Conservation (phyloP, 129 eudicot species). For the Ambrosia artemisiifolia region DNA sequence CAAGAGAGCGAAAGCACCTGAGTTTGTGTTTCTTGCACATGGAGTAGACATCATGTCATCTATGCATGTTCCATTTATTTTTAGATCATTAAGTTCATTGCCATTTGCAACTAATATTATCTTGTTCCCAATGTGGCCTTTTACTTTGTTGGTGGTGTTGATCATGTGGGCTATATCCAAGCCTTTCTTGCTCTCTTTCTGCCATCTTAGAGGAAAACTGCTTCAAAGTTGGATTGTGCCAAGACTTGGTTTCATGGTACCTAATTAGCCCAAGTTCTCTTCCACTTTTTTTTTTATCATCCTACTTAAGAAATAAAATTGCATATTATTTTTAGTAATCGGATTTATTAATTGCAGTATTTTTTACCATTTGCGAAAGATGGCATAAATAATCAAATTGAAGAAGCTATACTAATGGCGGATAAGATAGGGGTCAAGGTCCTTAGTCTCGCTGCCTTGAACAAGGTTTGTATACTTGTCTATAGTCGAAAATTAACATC, state of each 20-base stretch:
- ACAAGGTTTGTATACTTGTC: conserved; percentile 49
- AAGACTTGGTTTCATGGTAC: conserved; percentile 73
- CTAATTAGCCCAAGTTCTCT: background rate
- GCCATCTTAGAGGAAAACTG: conserved; percentile 56
- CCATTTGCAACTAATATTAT: conserved; percentile 48
- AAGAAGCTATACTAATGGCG: conserved; percentile 76
- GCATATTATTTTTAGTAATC: background rate
- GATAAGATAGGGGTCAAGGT: conserved; percentile 80
- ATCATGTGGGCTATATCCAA: conserved; percentile 64
- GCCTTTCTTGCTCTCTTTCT: conserved; percentile 51
- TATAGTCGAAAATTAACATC: background rate
- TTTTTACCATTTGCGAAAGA: conserved; percentile 73
- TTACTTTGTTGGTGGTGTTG: conserved; percentile 36
- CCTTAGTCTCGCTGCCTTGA: conserved; percentile 75
- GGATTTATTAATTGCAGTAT: conserved; percentile 46
- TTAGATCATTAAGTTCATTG: conserved; percentile 61
- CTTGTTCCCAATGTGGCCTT: conserved; percentile 58
- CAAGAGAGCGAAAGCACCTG: conserved; percentile 61
- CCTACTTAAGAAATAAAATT: background rate
- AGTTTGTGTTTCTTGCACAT: conserved; percentile 81
- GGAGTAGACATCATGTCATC: conserved; percentile 55
- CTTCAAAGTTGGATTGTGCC: conserved; percentile 67
- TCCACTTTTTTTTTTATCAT: background rate
- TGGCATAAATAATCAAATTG: conserved; percentile 74
- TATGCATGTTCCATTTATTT: conserved; percentile 54